phyloP scores from a whole-genome alignment of 2,329 filamentous ascomycete genomes.

The Fusarium albosuccineum region DNA sequence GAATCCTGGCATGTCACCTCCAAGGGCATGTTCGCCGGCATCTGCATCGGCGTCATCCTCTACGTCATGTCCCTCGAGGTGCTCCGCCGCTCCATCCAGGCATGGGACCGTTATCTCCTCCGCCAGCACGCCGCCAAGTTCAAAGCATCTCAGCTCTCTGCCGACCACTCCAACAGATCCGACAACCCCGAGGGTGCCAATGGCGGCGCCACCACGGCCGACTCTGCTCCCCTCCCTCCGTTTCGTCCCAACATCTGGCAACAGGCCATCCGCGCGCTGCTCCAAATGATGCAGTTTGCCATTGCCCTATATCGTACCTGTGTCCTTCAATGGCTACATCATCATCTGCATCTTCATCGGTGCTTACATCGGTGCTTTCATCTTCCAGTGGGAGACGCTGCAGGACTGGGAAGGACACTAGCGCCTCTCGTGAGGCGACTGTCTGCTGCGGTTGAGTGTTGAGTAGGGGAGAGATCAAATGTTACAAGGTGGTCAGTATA shows the following conservation, averaged over 20 bases:
- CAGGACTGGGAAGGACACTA: constrained; percentile 47
- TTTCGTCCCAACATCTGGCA: constrained; percentile 73
- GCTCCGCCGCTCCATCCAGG: constrained; percentile 76
- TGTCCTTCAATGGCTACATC: too few relatives aligned
- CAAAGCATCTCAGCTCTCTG: constrained; percentile 23
- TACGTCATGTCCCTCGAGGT: constrained; percentile 80
- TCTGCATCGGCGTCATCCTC: constrained; percentile 82
- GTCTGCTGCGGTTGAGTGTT: constrained; percentile 57
- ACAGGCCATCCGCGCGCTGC: constrained; percentile 73
- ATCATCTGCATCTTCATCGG: constrained; percentile 87
- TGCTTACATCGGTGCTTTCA: constrained; percentile 77
- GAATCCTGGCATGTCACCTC: constrained; percentile 77
- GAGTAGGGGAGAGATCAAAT: not conserved
- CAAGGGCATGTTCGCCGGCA: constrained; percentile 79
- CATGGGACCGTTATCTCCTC: constrained; percentile 78
- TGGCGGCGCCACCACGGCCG: constrained; percentile 20
- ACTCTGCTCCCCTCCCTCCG: constrained; percentile 42
- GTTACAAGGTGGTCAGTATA: not conserved
- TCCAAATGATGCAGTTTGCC: constrained; percentile 79
- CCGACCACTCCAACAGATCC: constrained; percentile 29
- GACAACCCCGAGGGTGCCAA: constrained; percentile 42
- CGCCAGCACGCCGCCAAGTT: constrained; percentile 61
- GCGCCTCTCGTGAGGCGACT: constrained; percentile 54
- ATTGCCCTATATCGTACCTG: too few relatives aligned
- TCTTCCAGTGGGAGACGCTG: constrained; percentile 78